A percentile compares a stretch with the other conserved stretches of the same genome.
These are phyloP conservation scores for Kazachstania africana DNA, from an alignment of 805 yeast species.

Conservation along the genomic window DNA sequence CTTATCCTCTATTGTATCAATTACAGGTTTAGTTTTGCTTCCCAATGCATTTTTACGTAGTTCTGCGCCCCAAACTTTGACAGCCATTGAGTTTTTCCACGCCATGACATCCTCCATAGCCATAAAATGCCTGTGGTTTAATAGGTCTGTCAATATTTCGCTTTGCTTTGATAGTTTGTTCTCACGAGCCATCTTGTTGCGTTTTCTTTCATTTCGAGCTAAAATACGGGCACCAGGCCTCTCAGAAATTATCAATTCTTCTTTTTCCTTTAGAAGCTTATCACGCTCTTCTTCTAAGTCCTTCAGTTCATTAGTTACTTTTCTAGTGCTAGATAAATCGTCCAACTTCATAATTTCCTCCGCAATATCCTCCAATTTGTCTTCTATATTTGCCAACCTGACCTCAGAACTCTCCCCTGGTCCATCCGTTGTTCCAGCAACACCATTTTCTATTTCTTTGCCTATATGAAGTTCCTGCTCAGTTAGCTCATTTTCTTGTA, in stretches of 20 bases:
- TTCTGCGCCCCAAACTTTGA: conserved; percentile 14
- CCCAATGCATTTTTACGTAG: conserved; percentile 17
- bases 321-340: conserved; percentile 25
- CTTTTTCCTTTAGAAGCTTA: conserved; percentile 11
- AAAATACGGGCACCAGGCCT: conserved; percentile 14
- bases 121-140: conserved; percentile 14
- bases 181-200: conserved; percentile 9
- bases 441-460: conserved; percentile 1
- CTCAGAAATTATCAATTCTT: conserved; percentile 6
- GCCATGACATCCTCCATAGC: conserved; percentile 13
- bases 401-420: conserved; percentile 3
- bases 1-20: conserved; percentile 22
- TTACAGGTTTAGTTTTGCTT: conserved; percentile 18
- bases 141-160: conserved; percentile 15
- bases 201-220: conserved; percentile 16
- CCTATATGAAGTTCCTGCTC: conserved; percentile 21
- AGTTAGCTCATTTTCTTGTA: conserved; percentile 28
- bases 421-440: background rate
- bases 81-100: conserved; percentile 21
- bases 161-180: conserved; percentile 16
- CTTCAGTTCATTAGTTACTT: conserved; percentile 12
- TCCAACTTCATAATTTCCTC: conserved; percentile 28
- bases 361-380: conserved; percentile 22
- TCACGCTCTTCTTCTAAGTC: conserved; percentile 24
- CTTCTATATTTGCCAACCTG: conserved; percentile 10